phyloP scores from a whole-genome alignment of 352 stramenopile genomes.

The Phytophthora pini region DNA sequence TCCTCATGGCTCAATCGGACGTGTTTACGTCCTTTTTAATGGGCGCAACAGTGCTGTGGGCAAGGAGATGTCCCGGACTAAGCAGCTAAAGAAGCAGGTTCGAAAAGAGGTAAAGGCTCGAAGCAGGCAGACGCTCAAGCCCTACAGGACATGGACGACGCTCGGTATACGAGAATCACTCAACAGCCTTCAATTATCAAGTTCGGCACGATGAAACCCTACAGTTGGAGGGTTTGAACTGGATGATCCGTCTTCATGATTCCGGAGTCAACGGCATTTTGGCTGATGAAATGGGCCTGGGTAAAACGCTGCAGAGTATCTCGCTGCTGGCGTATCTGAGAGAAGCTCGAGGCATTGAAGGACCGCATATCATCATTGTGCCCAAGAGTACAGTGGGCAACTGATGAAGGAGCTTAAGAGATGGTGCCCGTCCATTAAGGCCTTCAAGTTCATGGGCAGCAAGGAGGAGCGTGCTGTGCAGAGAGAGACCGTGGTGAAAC shows the following conservation, averaged over 20 bases:
- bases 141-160: slow-evolving; percentile 81
- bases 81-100: slow-evolving; percentile 47
- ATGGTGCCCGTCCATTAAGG: slow-evolving; percentile 95
- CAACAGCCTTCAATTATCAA: slow-evolving; percentile 86
- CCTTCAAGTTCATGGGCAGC: slow-evolving; percentile 97
- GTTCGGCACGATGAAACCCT: slow-evolving; percentile 90
- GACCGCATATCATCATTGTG: slow-evolving; percentile 98
- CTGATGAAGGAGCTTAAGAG: slow-evolving; percentile 98
- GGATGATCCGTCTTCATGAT: slow-evolving; percentile 95
- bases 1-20: slow-evolving; percentile 90
- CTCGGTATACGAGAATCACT: slow-evolving; percentile 80
- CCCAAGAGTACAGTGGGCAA: slow-evolving; percentile 98
- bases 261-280: slow-evolving; percentile 87
- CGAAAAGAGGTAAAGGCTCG: slow-evolving; percentile 66
- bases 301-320: slow-evolving; percentile 98
- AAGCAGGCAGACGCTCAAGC: slow-evolving; percentile 78
- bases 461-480: slow-evolving; percentile 95
- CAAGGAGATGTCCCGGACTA: slow-evolving; percentile 76
- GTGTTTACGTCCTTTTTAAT: slow-evolving; percentile 91
- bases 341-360: slow-evolving; percentile 93
- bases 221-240: slow-evolving; percentile 91
- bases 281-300: slow-evolving; percentile 91
- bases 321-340: slow-evolving; percentile 96
- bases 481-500: slow-evolving; percentile 78
- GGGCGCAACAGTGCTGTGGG: slow-evolving; percentile 77